These are phyloP conservation scores for Gymnopus androsaceus DNA, from an alignment of 1,284 basidiomycete genomes.

Conservation along the genomic window DNA sequence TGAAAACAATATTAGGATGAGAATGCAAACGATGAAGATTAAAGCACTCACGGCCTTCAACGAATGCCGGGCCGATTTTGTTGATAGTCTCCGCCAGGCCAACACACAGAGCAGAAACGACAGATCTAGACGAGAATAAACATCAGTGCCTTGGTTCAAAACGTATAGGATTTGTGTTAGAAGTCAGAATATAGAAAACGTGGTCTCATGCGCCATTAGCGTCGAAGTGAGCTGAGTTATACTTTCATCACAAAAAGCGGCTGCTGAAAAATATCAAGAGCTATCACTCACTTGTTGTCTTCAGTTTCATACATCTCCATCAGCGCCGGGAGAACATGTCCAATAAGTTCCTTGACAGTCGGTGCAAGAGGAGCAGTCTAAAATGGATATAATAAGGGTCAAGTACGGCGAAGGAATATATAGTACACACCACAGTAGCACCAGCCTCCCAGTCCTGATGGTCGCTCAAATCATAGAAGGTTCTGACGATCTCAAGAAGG, in stretches of 20 bases:
- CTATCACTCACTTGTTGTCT: constrained; percentile 90
- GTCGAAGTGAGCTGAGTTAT: constrained; percentile 89
- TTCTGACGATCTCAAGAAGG: constrained; percentile 87
- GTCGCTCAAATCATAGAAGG: constrained; percentile 89
- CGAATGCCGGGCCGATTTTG: constrained; percentile 85
- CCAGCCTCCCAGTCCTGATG: constrained; percentile 85
- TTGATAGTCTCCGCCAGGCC: constrained; percentile 89
- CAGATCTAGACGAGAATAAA: constrained; percentile 59
- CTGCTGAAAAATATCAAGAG: constrained; percentile 2
- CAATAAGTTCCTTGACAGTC: constrained; percentile 83
- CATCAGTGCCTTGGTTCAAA: constrained; percentile 23
- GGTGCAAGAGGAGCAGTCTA: constrained; percentile 63
- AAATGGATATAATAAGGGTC: constrained; percentile 16
- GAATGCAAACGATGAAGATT: not conserved
- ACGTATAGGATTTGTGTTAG: constrained; percentile 11
- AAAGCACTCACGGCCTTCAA: constrained; percentile 63
- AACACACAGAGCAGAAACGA: constrained; percentile 85
- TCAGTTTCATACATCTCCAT: constrained; percentile 92
- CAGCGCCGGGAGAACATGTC: constrained; percentile 75
- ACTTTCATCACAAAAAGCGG: constrained; percentile 55
- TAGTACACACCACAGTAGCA: constrained; percentile 52
- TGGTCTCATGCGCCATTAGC: constrained; percentile 64
- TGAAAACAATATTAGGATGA: constrained; percentile 32
- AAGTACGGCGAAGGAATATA: not conserved
- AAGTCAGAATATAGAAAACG: constrained; percentile 22